These are phyloP conservation scores for Garcia nutans DNA, from an alignment of 345 rosid species.

Conservation along the genomic window DNA sequence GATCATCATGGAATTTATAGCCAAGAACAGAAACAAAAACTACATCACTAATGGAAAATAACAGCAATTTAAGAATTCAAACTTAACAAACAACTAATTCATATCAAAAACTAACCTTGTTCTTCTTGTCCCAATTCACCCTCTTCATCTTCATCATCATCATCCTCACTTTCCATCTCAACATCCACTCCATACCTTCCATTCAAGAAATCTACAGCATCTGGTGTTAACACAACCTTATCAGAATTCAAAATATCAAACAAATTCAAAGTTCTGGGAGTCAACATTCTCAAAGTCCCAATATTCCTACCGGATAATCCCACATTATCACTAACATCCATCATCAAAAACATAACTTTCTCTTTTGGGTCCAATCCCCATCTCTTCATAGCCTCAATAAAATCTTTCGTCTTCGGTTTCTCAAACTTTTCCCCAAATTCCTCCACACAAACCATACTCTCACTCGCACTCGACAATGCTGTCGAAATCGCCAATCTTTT, in stretches of 20 bases:
- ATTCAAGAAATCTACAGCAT: constrained; percentile 65
- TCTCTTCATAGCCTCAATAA: constrained; percentile 71
- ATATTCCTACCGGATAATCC: constrained; percentile 72
- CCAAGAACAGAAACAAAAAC: background rate
- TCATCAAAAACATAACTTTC: constrained; percentile 80
- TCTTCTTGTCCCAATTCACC: constrained; percentile 30
- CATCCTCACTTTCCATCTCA: constrained; percentile 38
- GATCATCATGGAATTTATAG: background rate
- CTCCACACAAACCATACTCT: constrained; percentile 71
- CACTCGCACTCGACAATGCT: constrained; percentile 68
- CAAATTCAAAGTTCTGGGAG: constrained; percentile 86
- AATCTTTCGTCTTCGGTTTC: constrained; percentile 79
- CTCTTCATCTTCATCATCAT: constrained; percentile 38
- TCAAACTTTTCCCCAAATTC: constrained; percentile 72
- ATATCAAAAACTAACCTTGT: constrained; percentile 40
- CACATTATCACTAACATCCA: constrained; percentile 63
- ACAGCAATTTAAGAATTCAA: background rate
- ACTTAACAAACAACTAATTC: background rate
- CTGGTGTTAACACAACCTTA: constrained; percentile 76
- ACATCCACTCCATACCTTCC: constrained; percentile 62
- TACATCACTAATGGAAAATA: background rate
- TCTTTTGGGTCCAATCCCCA: constrained; percentile 92
- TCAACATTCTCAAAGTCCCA: constrained; percentile 79
- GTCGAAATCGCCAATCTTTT: constrained; percentile 77
- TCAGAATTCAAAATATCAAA: constrained; percentile 84